Conservation (phyloP, 257 asterid species). For the Capsicum chinense region DNA sequence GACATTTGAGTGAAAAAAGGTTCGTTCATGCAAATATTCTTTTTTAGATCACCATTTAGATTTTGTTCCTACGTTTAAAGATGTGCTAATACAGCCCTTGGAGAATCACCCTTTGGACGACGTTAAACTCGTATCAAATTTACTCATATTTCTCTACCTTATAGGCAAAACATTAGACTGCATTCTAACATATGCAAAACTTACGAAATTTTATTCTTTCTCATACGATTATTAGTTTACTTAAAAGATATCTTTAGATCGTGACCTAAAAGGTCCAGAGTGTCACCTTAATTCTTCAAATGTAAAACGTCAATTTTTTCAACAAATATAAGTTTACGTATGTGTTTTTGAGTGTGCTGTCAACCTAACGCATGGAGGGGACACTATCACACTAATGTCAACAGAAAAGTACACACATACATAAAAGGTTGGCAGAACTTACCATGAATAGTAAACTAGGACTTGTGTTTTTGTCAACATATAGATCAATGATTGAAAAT, state of each 20-base stretch:
- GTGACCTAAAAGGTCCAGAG: neutral
- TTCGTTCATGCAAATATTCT: neutral
- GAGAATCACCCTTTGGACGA: neutral
- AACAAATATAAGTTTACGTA: slow-evolving; percentile 3
- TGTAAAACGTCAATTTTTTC: neutral
- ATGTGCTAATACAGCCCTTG: too few relatives aligned
- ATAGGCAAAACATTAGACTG: neutral
- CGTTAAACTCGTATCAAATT: neutral
- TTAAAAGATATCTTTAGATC: neutral
- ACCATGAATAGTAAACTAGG: slow-evolving; percentile 4
- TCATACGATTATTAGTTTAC: too few relatives aligned
- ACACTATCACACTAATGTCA: neutral
- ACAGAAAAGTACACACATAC: neutral
- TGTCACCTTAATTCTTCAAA: too few relatives aligned
- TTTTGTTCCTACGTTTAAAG: neutral
- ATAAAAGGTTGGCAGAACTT: neutral
- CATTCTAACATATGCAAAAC: neutral
- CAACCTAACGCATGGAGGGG: neutral
- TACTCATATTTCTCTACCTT: neutral
- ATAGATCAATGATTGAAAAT: neutral
- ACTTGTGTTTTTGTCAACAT: slow-evolving; percentile 1
- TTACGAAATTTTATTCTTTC: neutral
- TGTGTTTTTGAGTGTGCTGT: neutral
- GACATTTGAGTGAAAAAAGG: neutral
- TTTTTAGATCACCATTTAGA: neutral